Evolutionary conservation across 805 yeast species (phyloP).

Genomic region (Scheffersomyces ergatensis): DNA sequence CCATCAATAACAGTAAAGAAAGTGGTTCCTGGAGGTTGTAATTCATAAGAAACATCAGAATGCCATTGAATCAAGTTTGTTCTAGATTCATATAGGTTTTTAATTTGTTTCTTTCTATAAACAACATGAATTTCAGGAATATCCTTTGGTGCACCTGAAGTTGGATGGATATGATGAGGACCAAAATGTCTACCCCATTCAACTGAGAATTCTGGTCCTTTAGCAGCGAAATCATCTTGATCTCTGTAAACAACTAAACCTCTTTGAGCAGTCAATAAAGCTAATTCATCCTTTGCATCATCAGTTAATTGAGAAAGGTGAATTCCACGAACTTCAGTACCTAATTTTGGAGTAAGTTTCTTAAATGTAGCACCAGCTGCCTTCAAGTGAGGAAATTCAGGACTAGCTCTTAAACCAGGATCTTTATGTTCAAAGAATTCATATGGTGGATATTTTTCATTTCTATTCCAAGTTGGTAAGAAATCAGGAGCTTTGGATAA

Average conservation of each 20-base stretch:
- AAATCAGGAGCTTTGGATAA: constrained; percentile 10
- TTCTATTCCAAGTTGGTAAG: constrained; percentile 31
- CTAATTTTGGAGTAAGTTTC: constrained; percentile 63
- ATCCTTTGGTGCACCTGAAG: constrained; percentile 35
- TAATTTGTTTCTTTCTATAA: constrained; percentile 16
- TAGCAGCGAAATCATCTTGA: constrained; percentile 60
- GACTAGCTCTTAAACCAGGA: constrained; percentile 59
- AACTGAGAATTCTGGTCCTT: constrained; percentile 29
- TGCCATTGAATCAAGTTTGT: constrained; percentile 32
- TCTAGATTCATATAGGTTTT: constrained; percentile 13
- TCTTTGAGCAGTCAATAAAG: constrained; percentile 61
- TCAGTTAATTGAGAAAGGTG: constrained; percentile 54
- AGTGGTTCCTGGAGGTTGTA: constrained; percentile 40
- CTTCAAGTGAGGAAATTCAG: constrained; percentile 48
- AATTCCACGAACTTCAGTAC: constrained; percentile 61
- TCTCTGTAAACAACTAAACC: constrained; percentile 66
- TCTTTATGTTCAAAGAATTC: constrained; percentile 55
- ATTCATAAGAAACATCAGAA: constrained; percentile 38
- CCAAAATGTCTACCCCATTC: constrained; percentile 36
- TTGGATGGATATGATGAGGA: constrained; percentile 45
- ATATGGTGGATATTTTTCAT: constrained; percentile 47
- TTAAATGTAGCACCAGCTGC: constrained; percentile 33
- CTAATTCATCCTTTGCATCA: constrained; percentile 64
- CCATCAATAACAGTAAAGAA: constrained; percentile 36
- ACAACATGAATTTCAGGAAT: constrained; percentile 28